Base-by-base conservation (phyloP, 495 filamentous ascomycete species). In the Aspergillus saccharolyticus region DNA sequence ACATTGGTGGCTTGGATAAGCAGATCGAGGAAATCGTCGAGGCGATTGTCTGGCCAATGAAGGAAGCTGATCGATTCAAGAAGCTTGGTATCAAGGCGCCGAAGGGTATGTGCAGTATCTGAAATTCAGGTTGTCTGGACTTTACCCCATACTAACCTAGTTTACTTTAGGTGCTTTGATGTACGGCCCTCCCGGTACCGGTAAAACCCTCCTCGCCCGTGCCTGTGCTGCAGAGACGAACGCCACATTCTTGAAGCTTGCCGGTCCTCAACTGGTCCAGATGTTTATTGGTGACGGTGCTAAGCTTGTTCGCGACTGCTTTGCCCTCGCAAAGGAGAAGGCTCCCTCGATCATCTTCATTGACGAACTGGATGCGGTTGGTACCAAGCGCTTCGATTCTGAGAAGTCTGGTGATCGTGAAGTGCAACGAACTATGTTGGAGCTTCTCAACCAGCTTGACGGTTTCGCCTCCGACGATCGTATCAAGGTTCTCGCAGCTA, bases 271-370 rank as follows among this genome's bases (percentile, higher is more conserved):
- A 74, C 85, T 99, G n/a, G 94, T 99, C 18, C 94, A 99, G 71
- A 99, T 99, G 94, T 99, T 99, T 74, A 99, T 99, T 51, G 94
- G 94, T 65, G 94, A 99, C 65, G 95, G 95, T 58, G 95, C 95
- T 22, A 99, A 97, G 78, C 83, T 99, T 4, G 94, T 99, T 28
- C 89, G 94, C 28, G 94, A 97, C 74, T 94, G 90, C 74, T 99
- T 99, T 69, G 92, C 94, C 8, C 78, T 99, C 1, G 94, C 94
- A 24, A 99, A 99, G 68, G 94, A 97, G 73, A 97, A 97, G 75
- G 94, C 95, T 0, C 94, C 94, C 4, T 88, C 94, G 25, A 99
- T 99, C 71, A 99, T 99, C 73, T 99, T 98, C 83, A 98, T 98
- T 67, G 94, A 98, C 76, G 94, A 98, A 76, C 79, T 98, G 53